Percentiles rank a stretch among this genome's conserved stretches.
phyloP scores from a whole-genome alignment of 2,329 filamentous ascomycete species.

The Pseudogymnoascus sp. region DNA sequence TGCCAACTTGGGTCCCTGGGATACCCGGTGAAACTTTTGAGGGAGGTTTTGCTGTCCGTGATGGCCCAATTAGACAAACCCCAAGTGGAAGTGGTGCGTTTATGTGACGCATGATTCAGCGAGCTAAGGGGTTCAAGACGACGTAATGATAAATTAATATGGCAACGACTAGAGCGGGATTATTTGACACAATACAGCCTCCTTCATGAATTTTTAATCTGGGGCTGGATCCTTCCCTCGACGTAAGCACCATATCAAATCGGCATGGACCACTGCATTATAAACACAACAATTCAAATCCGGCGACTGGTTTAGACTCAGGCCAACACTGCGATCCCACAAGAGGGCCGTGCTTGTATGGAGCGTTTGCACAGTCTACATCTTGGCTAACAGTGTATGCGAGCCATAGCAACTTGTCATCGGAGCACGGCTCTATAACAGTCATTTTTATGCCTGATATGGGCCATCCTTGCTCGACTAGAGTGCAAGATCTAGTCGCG shows the following conservation, averaged over 20 bases:
- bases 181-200: neutral
- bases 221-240: neutral
- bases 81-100: neutral
- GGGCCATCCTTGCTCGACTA: neutral
- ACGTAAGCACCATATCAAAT: neutral
- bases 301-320: neutral
- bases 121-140: neutral
- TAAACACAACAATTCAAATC: neutral
- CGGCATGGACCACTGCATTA: neutral
- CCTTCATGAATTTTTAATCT: neutral
- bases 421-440: neutral
- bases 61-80: neutral
- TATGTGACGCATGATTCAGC: neutral
- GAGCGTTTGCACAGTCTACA: neutral
- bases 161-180: neutral
- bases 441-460: neutral
- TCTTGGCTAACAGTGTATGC: neutral
- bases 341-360: neutral
- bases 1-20: slow-evolving; percentile 6
- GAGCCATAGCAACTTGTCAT: neutral
- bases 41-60: neutral
- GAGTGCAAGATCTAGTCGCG: neutral
- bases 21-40: neutral
- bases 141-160: neutral
- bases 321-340: neutral